Percentiles rank a stretch among this genome's conserved stretches.
These are phyloP conservation scores for Teunomyces funiuensis DNA, from an alignment of 805 yeast genomes.

Conservation along the genomic window DNA sequence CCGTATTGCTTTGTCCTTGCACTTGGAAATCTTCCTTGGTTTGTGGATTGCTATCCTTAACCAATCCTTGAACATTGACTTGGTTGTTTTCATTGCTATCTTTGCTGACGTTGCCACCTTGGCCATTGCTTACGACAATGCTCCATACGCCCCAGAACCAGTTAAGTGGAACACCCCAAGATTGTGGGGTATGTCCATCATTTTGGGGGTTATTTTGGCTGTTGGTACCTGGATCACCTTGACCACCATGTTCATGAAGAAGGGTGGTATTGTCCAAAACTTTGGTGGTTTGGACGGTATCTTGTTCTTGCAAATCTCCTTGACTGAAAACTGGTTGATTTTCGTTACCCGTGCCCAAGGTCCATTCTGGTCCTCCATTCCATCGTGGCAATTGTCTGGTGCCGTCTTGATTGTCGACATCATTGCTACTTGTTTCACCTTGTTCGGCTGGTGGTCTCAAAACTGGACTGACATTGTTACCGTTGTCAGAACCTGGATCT, in stretches of 20 bases:
- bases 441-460: slow-evolving; percentile 98
- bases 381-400: slow-evolving; percentile 96
- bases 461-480: slow-evolving; percentile 96
- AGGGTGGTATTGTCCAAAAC: slow-evolving; percentile 94
- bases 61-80: slow-evolving; percentile 81
- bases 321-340: slow-evolving; percentile 96
- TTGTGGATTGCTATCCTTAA: slow-evolving; percentile 95
- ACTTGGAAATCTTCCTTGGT: slow-evolving; percentile 92
- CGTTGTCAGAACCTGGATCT: slow-evolving; percentile 90
- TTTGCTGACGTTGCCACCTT: slow-evolving; percentile 97
- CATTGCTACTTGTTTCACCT: slow-evolving; percentile 86
- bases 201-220: slow-evolving; percentile 84
- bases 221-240: slow-evolving; percentile 92
- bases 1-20: slow-evolving; percentile 95
- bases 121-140: slow-evolving; percentile 96
- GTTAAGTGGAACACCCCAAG: slow-evolving; percentile 97
- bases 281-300: slow-evolving; percentile 91
- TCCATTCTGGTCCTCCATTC: slow-evolving; percentile 96
- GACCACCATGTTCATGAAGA: slow-evolving; percentile 87
- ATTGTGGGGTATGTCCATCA: slow-evolving; percentile 94
- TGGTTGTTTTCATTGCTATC: slow-evolving; percentile 94
- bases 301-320: slow-evolving; percentile 88
- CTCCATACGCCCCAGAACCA: slow-evolving; percentile 90
- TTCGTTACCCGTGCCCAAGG: slow-evolving; percentile 96
- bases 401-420: slow-evolving; percentile 89